Percentiles rank a stretch among this genome's conserved stretches.
phyloP scores from a whole-genome alignment of 148 eudicot species.

The Silene uniflora region DNA sequence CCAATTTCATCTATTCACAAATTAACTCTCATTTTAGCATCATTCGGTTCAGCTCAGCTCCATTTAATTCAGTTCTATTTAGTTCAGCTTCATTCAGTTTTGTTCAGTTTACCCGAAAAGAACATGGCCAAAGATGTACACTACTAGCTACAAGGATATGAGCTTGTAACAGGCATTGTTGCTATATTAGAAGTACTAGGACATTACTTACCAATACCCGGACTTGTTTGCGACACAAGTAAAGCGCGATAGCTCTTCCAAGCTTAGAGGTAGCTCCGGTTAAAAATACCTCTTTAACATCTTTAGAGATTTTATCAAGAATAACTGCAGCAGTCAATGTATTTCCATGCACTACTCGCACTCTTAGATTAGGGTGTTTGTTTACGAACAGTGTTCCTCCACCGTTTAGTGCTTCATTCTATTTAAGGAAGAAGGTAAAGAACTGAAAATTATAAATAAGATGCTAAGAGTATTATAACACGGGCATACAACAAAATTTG shows the following conservation, averaged over 20 bases:
- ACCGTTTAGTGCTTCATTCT: slow-evolving; percentile 78
- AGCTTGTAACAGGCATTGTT: too few species aligned
- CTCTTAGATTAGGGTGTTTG: slow-evolving; percentile 65
- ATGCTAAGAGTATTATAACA: background rate
- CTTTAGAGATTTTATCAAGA: slow-evolving; percentile 42
- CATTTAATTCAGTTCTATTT: too few species aligned
- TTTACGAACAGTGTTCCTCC: slow-evolving; percentile 70
- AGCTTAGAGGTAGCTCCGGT: slow-evolving; percentile 84
- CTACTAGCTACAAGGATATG: too few species aligned
- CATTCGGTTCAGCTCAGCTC: too few species aligned
- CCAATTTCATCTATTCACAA: too few species aligned
- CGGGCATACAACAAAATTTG: background rate
- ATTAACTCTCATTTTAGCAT: too few species aligned
- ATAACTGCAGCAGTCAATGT: slow-evolving; percentile 77
- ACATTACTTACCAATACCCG: slow-evolving; percentile 53
- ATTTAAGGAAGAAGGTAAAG: background rate
- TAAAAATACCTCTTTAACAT: slow-evolving; percentile 58
- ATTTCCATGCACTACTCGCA: slow-evolving; percentile 74
- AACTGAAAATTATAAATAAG: background rate
- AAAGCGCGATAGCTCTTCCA: slow-evolving; percentile 79
- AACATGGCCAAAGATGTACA: too few species aligned
- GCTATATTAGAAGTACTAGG: background rate
- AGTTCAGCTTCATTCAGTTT: too few species aligned
- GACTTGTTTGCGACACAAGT: slow-evolving; percentile 47
- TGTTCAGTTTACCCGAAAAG: too few species aligned